Evolutionary conservation across 2,329 filamentous ascomycete genomes (phyloP), one percentile per base, ranked within the genome.

Genomic region (Talaromyces sp.): DNA sequence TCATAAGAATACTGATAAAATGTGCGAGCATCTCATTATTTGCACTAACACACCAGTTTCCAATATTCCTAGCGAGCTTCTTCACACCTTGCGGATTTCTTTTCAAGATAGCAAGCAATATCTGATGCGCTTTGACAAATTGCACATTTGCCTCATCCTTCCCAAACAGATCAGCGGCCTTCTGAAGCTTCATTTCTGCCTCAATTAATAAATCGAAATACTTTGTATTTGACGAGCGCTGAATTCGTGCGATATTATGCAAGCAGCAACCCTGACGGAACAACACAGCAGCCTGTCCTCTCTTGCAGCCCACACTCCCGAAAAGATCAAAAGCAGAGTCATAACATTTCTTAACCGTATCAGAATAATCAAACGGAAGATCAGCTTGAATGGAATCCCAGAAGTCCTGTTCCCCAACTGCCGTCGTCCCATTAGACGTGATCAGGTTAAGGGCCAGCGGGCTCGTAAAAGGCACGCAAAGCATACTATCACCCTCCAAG

Each of bases 261-360:
- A 64, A 30, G 32, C 59, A 62, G 43, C 60, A 62, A 11, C 49
- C 63, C 20, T 62, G 61, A 17, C 62, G 56, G 20, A 65, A 58
- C 22, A 63, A 30, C 20, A 61, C 54, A 0, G 60, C 56, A 11
- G 61, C 63, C 35, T 62, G 57, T 6, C 63, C 63, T 7, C 61
- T 57, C 27, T 54, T 54, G 33, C 55, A 58, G 14, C 52, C 46
- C 9, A 45, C 43, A 24, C 35, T 19, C 13, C 44, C 24, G 32
- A 65, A 65, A 13, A 60, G 37, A 2, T 50, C 32, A 3, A 60
- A 27, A 2, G 60, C 60, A 17, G 52, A 41, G 19, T 61, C 52
- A 27, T 64, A 63, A 14, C 50, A 56, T 1, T 44, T 17, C 19
- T 44, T 40, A 3, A 47, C 58, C 29, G 51, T 32, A 10, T 49